Percentiles rank a stretch among this genome's conserved stretches.
These are phyloP conservation scores for Ganoderma lucidum DNA, from an alignment of 1,284 basidiomycete species.

Conservation along the genomic window DNA sequence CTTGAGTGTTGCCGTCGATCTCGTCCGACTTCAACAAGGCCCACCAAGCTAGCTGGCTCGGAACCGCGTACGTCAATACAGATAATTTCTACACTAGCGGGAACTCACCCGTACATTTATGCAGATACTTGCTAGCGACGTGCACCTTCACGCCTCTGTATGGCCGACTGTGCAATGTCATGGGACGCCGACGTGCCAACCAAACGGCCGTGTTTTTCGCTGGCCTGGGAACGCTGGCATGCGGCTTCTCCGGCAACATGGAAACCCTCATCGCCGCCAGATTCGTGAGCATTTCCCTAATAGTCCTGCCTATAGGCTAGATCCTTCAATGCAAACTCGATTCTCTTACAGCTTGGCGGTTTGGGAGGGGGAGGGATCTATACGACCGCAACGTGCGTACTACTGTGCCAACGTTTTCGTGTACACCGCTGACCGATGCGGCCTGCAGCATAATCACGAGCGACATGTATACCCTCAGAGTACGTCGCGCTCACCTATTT, in stretches of 20 bases:
- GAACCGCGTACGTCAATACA: constrained; percentile 64
- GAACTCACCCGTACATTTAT: not conserved
- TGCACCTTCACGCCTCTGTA: constrained; percentile 87
- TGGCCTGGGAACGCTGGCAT: constrained; percentile 75
- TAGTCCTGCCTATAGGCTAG: not conserved
- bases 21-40: constrained; percentile 82
- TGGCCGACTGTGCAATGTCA: constrained; percentile 79
- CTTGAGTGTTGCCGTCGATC: constrained; percentile 75
- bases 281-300: constrained; percentile 60
- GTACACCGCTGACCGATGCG: not conserved
- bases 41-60: constrained; percentile 84
- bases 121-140: constrained; percentile 77
- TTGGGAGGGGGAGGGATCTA: constrained; percentile 83
- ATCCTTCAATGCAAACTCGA: not conserved
- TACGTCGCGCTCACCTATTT: constrained; percentile 43
- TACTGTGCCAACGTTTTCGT: not conserved
- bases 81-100: not conserved
- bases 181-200: constrained; percentile 79
- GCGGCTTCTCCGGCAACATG: constrained; percentile 80
- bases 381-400: constrained; percentile 69
- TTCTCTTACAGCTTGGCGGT: constrained; percentile 62
- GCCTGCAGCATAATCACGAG: constrained; percentile 73
- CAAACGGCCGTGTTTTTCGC: constrained; percentile 75
- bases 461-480: constrained; percentile 81
- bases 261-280: constrained; percentile 78